Evolutionary conservation across 1,139 yeast species (phyloP).

Genomic region (Pichia terricola): DNA sequence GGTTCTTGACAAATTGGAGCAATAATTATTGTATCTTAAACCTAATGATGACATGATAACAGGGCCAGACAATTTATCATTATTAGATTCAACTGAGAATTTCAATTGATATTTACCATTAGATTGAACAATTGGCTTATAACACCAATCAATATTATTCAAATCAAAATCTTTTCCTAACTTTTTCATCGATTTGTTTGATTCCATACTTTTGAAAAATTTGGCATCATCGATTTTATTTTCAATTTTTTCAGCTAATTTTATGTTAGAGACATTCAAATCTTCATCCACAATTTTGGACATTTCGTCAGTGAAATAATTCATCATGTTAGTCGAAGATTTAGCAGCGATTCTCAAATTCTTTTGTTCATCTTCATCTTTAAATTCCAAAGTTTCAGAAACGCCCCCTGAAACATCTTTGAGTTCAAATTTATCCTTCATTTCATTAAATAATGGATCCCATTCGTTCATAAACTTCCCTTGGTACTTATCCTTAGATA

Average conservation of each 20-base stretch:
- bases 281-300: constrained; percentile 84
- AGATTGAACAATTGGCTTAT: constrained; percentile 84
- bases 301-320: constrained; percentile 80
- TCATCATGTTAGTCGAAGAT: constrained; percentile 75
- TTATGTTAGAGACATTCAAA: constrained; percentile 59
- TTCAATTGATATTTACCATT: constrained; percentile 79
- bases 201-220: constrained; percentile 43
- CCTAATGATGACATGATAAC: constrained; percentile 82
- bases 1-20: constrained; percentile 82
- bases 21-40: constrained; percentile 78
- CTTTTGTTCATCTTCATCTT: constrained; percentile 71
- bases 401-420: constrained; percentile 50
- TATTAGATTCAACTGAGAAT: constrained; percentile 74
- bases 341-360: constrained; percentile 64
- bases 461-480: constrained; percentile 83
- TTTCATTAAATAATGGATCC: constrained; percentile 44
- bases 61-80: constrained; percentile 64
- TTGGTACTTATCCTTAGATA: constrained; percentile 60
- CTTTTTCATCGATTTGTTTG: constrained; percentile 51
- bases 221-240: constrained; percentile 69
- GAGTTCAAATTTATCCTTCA: constrained; percentile 31
- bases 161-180: constrained; percentile 56
- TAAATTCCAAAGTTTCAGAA: constrained; percentile 57
- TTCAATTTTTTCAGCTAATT: constrained; percentile 70
- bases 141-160: constrained; percentile 84